A percentile compares a stretch with the other conserved stretches of the same genome.
Conservation (phyloP, 2,329 filamentous ascomycete species). For the Ceratocystis variospora region DNA sequence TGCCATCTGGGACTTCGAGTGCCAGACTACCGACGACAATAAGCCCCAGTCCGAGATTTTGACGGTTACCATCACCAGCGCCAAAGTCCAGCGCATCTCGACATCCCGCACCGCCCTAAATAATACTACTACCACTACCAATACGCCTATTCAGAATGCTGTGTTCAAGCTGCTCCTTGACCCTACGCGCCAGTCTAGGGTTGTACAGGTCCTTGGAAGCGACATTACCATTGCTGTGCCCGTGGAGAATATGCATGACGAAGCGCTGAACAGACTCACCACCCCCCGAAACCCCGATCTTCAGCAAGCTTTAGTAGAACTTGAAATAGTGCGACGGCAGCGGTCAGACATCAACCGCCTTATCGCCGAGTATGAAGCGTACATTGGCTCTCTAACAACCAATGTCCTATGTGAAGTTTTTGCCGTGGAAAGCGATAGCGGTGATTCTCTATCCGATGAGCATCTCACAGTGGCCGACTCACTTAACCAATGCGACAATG, state of each 20-base stretch:
- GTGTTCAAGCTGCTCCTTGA: slow-evolving; percentile 19
- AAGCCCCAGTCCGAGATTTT: slow-evolving; percentile 13
- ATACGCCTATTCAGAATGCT: slow-evolving; percentile 13
- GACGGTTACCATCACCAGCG: slow-evolving; percentile 16
- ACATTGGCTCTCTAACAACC: slow-evolving; percentile 16
- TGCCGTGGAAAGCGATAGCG: neutral
- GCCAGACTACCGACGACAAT: neutral
- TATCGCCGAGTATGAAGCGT: slow-evolving; percentile 14
- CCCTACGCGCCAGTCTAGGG: slow-evolving; percentile 12
- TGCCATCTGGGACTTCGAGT: slow-evolving; percentile 18
- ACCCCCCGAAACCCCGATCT: slow-evolving; percentile 13
- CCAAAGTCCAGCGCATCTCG: slow-evolving; percentile 10
- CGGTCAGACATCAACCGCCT: slow-evolving; percentile 11
- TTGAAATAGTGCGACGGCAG: slow-evolving; percentile 16
- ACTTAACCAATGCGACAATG: slow-evolving; percentile 9
- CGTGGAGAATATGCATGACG: neutral
- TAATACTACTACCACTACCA: slow-evolving; percentile 8
- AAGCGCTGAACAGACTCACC: neutral
- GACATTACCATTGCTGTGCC: slow-evolving; percentile 14
- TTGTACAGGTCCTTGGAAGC: slow-evolving; percentile 16
- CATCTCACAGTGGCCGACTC: neutral
- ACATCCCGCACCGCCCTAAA: slow-evolving; percentile 8
- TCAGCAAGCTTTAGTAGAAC: slow-evolving; percentile 17
- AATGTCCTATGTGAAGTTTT: slow-evolving; percentile 12
- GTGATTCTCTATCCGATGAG: neutral